Base-by-base conservation (phyloP, 768 basidiomycete genomes). In the Daedaleopsis sinensis region DNA sequence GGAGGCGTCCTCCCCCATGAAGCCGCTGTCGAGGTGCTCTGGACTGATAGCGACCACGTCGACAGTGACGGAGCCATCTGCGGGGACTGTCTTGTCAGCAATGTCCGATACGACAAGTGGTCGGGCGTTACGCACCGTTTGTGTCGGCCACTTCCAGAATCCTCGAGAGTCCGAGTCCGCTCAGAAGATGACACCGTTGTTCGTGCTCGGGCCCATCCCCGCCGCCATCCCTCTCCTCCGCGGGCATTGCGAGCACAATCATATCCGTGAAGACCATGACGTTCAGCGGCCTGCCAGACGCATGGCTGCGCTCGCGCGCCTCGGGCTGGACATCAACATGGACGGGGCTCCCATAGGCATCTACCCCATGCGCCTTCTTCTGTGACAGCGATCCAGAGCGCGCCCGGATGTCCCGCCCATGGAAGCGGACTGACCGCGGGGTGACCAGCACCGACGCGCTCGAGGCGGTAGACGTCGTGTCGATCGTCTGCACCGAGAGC, bases 211-310 rank as follows among this genome's bases (percentile, higher is more conserved):
- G 71, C 59, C 18, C 59, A 19, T 47, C 23, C 43, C 7, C 59
- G 5, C 12, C 39, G 12, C 66, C 60, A 58, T 63, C 1, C 61
- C 27, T 32, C 27, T 38, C 62, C n/a, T 42, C 13, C 10, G 39
- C 13, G 13, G 77, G 74, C 23, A 74, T 74, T 18, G 84, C 81
- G 32, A 93, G 70, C n/a, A 93, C 65, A 51, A 91, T 70, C 36
- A 93, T 58, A 71, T 94, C 91, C 18, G 84, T 84, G 73, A 93
- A 91, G 15, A 90, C 80, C 57, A 84, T 78, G 16, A 72, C 76
- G 51, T 79, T 77, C 10, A 78, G 66, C 3, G 44, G 27, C 27
- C 38, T 52, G n/a, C 7, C 47, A 49, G 13, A 47, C n/a, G 48
- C 43, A 21, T 3, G 15, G 9, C 19, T 9, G 50, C 21, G 47